Conservation (phyloP, 2,329 filamentous ascomycete genomes). For the Aspergillus viridinutans region DNA sequence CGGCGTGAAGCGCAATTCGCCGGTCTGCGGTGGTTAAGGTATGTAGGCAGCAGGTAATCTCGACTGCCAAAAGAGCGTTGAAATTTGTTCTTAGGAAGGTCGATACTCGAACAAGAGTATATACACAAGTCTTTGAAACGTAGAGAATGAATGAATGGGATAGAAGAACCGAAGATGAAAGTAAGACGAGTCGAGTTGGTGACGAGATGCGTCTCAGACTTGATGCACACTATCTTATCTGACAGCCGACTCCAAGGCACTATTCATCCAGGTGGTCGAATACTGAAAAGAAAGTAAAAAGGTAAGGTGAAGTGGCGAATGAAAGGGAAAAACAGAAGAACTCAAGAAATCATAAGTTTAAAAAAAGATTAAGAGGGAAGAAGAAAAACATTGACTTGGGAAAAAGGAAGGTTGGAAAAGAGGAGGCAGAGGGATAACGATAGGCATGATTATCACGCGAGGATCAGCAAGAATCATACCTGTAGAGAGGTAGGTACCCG, state of each 20-base stretch:
- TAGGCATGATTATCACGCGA: not conserved
- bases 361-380: not conserved
- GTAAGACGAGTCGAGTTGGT: not conserved
- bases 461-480: not conserved
- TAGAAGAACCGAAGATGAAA: not conserved
- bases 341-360: not conserved
- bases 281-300: not conserved
- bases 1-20: not conserved
- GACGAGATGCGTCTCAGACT: not conserved
- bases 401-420: not conserved
- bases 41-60: not conserved
- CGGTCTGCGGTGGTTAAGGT: not conserved
- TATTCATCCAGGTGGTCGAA: not conserved
- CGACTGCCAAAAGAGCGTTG: not conserved
- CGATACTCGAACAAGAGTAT: not conserved
- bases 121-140: not conserved
- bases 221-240: not conserved
- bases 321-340: not conserved
- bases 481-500: too few relatives aligned
- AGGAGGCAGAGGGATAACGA: not conserved
- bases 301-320: not conserved
- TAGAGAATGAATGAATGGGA: not conserved
- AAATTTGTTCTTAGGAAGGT: not conserved
- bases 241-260: not conserved
- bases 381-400: not conserved